A percentile compares a stretch with the other conserved stretches of the same genome.
These are phyloP conservation scores for Ustilago xerochloae DNA, from an alignment of 1,284 basidiomycete species.

Conservation along the genomic window DNA sequence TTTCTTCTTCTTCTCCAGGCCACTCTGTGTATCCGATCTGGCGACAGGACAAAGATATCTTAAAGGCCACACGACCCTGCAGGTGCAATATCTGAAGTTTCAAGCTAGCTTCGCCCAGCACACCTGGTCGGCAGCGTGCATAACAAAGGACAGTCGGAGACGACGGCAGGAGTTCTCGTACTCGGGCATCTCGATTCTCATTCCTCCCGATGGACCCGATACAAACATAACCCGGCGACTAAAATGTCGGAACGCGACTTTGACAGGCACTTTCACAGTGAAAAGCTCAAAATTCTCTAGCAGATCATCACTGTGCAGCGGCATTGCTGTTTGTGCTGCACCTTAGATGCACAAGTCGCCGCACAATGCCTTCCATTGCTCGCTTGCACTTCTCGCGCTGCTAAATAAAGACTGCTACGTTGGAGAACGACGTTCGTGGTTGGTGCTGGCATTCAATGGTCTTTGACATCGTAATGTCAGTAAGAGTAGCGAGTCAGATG, in stretches of 20 bases:
- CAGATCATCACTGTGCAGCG: constrained; percentile 5
- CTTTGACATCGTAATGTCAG: too few species aligned
- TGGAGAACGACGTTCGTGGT: too few species aligned
- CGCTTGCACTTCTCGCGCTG: background rate
- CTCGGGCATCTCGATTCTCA: background rate
- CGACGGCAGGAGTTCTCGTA: background rate
- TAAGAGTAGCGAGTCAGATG: too few species aligned
- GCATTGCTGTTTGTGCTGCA: background rate
- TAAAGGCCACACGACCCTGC: too few species aligned
- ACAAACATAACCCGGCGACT: background rate
- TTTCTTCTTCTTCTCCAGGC: too few species aligned
- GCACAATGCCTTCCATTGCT: background rate
- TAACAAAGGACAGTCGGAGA: background rate
- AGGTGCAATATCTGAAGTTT: too few species aligned
- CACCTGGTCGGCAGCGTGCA: too few species aligned
- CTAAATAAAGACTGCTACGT: background rate
- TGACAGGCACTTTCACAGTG: background rate
- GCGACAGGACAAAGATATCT: too few species aligned
- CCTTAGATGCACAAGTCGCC: too few species aligned
- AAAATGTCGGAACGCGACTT: background rate
- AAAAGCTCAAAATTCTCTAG: constrained; percentile 1
- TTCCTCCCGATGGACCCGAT: background rate
- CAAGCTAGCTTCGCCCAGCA: too few species aligned
- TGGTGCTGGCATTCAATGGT: too few species aligned
- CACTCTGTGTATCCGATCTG: too few species aligned